Base-by-base conservation (phyloP, 1,284 basidiomycete species). In the Phellopilus nigrolimitatus region DNA sequence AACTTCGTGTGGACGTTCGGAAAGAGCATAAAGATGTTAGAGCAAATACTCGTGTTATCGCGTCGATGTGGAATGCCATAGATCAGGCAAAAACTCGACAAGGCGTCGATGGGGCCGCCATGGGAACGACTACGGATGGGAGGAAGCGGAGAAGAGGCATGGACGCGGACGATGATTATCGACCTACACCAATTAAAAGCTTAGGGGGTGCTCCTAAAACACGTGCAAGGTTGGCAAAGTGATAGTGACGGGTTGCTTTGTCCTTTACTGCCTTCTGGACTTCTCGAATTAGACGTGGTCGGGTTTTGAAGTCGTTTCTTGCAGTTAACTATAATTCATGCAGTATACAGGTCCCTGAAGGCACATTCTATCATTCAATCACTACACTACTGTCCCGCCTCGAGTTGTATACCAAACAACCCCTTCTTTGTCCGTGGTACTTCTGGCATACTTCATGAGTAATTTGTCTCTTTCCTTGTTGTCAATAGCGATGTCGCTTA, bases 381-480 rank as follows among this genome's bases (percentile, higher is more conserved):
- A 36, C 21, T 51, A 50, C n/a, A 34, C 24, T 40, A 43, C 27
- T 39, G 53, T 40, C 22, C 37, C 41, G 24, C 75, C 74, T 56
- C 87, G 70, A 1, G 83, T 73, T 1, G 84, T 88, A 63, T 89
- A 91, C 73, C 77, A 87, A 9, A 61, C 58, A 46, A 78, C 64
- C n/a, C 83, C 81, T 31, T 80, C 73, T 0, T 71, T 59, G 48
- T 88, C 85, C 51, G 84, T 88, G 33, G 84, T 76, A 3, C 86
- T 79, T 41, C 93, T 73, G 22, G 91, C 88, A 64, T 87, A 90
- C 68, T 92, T 95, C 40, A 91, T 76, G 30, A 95, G 69, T 55
- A 95, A 64, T 66, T 85, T 91, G 62, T 97, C 93, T 40, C 86
- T 73, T 59, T 91, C 91, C 67, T 95, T 95, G n/a, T 71, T 71